phyloP scores from a whole-genome alignment of 768 basidiomycete species.

The Collybiopsis confluens region DNA sequence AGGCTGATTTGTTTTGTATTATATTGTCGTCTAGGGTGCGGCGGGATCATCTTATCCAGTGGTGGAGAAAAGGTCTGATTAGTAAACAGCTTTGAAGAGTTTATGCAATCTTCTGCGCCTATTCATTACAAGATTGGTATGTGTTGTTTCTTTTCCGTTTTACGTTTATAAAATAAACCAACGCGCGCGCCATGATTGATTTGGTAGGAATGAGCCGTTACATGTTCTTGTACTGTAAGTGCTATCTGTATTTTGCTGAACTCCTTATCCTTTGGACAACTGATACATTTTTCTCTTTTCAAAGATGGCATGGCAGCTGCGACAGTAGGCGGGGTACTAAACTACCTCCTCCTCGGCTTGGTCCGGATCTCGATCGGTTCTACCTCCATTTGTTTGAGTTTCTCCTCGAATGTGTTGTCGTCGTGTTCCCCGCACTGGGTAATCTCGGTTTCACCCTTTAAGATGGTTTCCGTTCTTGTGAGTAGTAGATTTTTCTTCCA shows the following conservation, averaged over 20 bases:
- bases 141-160: constrained; percentile 34
- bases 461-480: constrained; percentile 78
- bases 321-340: constrained; percentile 59
- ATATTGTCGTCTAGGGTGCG: constrained; percentile 48
- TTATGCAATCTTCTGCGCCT: constrained; percentile 73
- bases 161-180: not conserved
- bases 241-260: too few relatives aligned
- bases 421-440: constrained; percentile 76
- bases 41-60: constrained; percentile 78
- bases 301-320: constrained; percentile 66
- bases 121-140: constrained; percentile 81
- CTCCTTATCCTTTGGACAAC: too few relatives aligned
- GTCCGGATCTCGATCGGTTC: constrained; percentile 62
- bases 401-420: constrained; percentile 69
- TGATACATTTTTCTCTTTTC: constrained; percentile 44
- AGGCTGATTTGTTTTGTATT: constrained; percentile 12
- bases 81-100: constrained; percentile 66
- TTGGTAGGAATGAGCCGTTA: constrained; percentile 23
- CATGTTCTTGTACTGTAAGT: constrained; percentile 24
- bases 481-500: too few relatives aligned
- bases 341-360: constrained; percentile 72
- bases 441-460: constrained; percentile 71
- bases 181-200: not conserved
- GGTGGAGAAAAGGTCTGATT: constrained; percentile 78
- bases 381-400: constrained; percentile 82